These are phyloP conservation scores for Polygonum aviculare DNA, from an alignment of 148 eudicot species.

Conservation along the genomic window DNA sequence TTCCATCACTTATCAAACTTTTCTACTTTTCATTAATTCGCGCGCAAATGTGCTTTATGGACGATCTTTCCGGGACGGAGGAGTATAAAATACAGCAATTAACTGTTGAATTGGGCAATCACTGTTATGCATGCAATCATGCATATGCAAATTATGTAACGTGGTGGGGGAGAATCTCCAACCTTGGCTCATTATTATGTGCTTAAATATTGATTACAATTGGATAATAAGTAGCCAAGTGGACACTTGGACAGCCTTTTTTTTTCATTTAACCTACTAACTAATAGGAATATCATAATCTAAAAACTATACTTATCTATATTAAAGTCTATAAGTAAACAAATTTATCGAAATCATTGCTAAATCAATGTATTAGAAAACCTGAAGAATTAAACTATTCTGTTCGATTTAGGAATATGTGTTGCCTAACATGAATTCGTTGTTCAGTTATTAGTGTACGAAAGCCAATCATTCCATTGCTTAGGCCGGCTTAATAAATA, in stretches of 20 bases:
- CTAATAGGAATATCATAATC: neutral
- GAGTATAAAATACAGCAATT: too few relatives aligned
- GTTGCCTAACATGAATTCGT: neutral
- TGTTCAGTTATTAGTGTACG: neutral
- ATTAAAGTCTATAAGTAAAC: too few relatives aligned
- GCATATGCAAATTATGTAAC: neutral
- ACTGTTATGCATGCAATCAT: neutral
- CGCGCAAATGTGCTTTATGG: too few relatives aligned
- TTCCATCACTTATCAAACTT: too few relatives aligned
- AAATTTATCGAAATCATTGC: neutral
- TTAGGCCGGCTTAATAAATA: neutral
- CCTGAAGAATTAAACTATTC: neutral
- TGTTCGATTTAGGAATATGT: neutral
- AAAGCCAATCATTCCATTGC: neutral
- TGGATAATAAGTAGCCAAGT: neutral
- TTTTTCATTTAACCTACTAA: too few relatives aligned
- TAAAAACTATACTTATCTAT: neutral
- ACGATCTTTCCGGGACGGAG: too few relatives aligned
- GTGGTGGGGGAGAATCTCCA: conserved; percentile 3
- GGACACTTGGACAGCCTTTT: neutral
- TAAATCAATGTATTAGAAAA: neutral
- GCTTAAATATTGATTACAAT: neutral
- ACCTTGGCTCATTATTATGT: neutral
- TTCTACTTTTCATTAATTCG: too few relatives aligned
- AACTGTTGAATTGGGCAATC: neutral